phyloP scores from a whole-genome alignment of 2,329 filamentous ascomycete genomes.

The Zasmidium angulare region DNA sequence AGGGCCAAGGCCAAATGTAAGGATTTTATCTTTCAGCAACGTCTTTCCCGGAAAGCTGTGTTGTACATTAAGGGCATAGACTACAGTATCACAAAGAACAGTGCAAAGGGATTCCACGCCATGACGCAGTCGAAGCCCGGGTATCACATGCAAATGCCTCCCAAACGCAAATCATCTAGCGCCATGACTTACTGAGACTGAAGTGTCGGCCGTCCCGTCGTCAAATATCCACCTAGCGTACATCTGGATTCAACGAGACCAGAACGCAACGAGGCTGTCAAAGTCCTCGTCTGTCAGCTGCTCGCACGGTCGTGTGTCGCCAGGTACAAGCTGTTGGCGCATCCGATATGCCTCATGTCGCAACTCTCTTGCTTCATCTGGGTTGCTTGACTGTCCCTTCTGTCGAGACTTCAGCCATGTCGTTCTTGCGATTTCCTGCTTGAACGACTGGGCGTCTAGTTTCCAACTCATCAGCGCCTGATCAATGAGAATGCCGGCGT shows the following conservation, averaged over 20 bases:
- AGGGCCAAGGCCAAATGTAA: no score
- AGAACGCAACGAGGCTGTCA: slow-evolving; percentile 10
- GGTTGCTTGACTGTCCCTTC: neutral
- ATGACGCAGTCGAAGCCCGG: neutral
- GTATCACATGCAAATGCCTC: neutral
- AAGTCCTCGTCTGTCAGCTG: slow-evolving; percentile 3
- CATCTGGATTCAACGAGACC: slow-evolving; percentile 3
- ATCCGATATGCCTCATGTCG: neutral
- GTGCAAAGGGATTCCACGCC: neutral
- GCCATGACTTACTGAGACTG: no score
- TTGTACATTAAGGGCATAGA: neutral
- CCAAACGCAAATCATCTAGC: neutral
- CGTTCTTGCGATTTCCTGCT: slow-evolving; percentile 7
- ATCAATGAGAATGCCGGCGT: slow-evolving; percentile 3
- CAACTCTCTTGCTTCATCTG: neutral
- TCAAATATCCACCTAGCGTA: neutral
- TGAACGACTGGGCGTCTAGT: neutral
- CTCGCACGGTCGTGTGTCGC: neutral
- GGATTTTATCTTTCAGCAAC: no score
- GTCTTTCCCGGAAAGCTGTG: no score
- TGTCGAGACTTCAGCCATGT: slow-evolving; percentile 8
- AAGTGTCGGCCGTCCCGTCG: neutral
- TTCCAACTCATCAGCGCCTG: slow-evolving; percentile 11
- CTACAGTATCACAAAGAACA: neutral
- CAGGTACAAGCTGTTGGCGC: neutral